phyloP scores from a whole-genome alignment of 768 basidiomycete species.

The Leccinum broughii region DNA sequence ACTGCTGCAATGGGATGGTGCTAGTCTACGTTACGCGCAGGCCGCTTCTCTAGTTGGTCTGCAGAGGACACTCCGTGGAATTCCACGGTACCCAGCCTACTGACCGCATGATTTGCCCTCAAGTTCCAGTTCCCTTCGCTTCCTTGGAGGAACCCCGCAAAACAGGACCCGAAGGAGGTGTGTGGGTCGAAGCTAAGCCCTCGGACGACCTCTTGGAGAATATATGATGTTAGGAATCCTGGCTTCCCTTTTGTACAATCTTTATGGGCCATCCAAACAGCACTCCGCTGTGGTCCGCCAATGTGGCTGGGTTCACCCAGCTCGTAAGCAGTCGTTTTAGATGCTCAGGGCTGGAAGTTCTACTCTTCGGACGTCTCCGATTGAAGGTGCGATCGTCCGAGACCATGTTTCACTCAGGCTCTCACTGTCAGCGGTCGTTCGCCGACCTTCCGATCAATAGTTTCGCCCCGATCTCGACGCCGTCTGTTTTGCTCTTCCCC shows the following conservation, averaged over 20 bases:
- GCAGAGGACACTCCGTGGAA: slow-evolving; percentile 23
- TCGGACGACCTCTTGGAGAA: slow-evolving; percentile 12
- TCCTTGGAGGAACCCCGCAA: slow-evolving; percentile 20
- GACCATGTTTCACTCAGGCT: slow-evolving; percentile 14
- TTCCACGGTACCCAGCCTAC: slow-evolving; percentile 11
- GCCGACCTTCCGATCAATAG: slow-evolving; percentile 9
- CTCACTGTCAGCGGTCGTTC: slow-evolving; percentile 11
- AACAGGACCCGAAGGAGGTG: slow-evolving; percentile 23
- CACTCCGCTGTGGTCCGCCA: not conserved
- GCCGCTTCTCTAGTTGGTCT: slow-evolving; percentile 3
- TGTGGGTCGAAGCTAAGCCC: slow-evolving; percentile 16
- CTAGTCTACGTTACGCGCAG: slow-evolving; percentile 6
- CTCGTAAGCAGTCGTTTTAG: not conserved
- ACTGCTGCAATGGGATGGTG: slow-evolving; percentile 1
- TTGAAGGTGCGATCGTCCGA: not conserved
- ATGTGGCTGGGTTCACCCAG: slow-evolving; percentile 15
- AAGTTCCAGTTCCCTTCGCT: slow-evolving; percentile 10
- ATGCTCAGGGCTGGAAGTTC: not conserved
- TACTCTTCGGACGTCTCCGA: not conserved
- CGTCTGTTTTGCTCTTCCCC: not conserved
- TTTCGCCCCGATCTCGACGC: not conserved
- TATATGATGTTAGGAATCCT: slow-evolving; percentile 1
- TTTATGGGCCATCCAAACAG: slow-evolving; percentile 5
- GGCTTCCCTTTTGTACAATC: slow-evolving; percentile 7
- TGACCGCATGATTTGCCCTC: slow-evolving; percentile 15